These are phyloP conservation scores for Penicillium turbatum DNA, from an alignment of 495 filamentous ascomycete genomes.

Conservation along the genomic window DNA sequence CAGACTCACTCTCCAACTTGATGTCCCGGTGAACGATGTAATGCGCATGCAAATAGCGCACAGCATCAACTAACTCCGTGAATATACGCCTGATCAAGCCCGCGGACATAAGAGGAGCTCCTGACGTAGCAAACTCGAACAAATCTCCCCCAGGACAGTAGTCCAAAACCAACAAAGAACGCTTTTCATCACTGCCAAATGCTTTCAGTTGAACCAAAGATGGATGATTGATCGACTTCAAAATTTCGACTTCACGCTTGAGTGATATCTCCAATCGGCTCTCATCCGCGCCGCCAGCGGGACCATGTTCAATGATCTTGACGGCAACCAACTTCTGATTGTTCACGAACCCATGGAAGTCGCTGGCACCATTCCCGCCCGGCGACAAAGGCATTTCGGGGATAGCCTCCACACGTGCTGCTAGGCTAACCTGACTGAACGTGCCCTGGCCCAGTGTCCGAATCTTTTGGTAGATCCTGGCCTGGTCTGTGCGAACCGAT, in stretches of 20 bases:
- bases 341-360: slow-evolving; percentile 42
- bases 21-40: slow-evolving; percentile 95
- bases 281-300: slow-evolving; percentile 83
- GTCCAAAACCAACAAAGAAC: slow-evolving; percentile 78
- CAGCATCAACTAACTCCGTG: slow-evolving; percentile 78
- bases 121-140: slow-evolving; percentile 79
- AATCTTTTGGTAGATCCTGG: slow-evolving; percentile 64
- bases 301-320: slow-evolving; percentile 92
- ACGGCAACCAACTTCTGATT: slow-evolving; percentile 79
- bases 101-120: slow-evolving; percentile 59
- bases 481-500: slow-evolving; percentile 43
- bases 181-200: slow-evolving; percentile 73
- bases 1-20: slow-evolving; percentile 85
- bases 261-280: slow-evolving; percentile 86
- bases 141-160: slow-evolving; percentile 94
- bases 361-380: slow-evolving; percentile 31
- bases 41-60: slow-evolving; percentile 76
- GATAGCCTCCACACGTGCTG: slow-evolving; percentile 54
- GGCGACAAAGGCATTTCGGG: slow-evolving; percentile 22
- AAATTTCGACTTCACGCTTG: slow-evolving; percentile 90
- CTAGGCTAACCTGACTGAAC: slow-evolving; percentile 89
- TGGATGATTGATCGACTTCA: slow-evolving; percentile 81
- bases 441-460: slow-evolving; percentile 85
- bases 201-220: slow-evolving; percentile 86
- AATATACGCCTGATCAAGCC: slow-evolving; percentile 79